A percentile compares a stretch with the other conserved stretches of the same genome.
Evolutionary conservation across 1,284 basidiomycete genomes (phyloP).

Genomic region (Ceratorhiza oryzae-sativae): DNA sequence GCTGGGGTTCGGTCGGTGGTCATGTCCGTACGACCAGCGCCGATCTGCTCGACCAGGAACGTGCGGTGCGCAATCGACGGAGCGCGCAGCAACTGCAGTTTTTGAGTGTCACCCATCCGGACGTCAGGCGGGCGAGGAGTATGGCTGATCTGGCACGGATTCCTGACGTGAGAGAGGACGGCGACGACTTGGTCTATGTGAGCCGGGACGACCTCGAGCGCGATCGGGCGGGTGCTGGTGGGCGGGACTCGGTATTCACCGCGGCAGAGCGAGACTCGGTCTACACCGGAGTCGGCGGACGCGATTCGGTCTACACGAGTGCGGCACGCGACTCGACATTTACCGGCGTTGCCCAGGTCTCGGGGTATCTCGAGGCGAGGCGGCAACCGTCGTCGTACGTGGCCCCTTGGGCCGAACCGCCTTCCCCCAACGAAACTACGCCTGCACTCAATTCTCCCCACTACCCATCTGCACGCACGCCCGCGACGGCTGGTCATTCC

Average conservation of each 20-base stretch:
- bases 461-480: neutral
- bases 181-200: conserved; percentile 30
- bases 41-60: conserved; percentile 5
- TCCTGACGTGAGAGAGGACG: neutral
- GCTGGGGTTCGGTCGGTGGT: neutral
- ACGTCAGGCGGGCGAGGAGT: conserved; percentile 4
- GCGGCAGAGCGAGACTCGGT: neutral
- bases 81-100: conserved; percentile 17
- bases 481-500: neutral
- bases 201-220: conserved; percentile 2
- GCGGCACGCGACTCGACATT: conserved; percentile 3
- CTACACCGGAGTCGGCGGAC: neutral
- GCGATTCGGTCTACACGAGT: conserved; percentile 2
- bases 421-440: conserved; percentile 18
- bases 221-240: neutral
- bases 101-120: conserved; percentile 20
- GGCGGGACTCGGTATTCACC: conserved; percentile 1
- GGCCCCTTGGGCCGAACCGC: conserved; percentile 11
- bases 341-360: neutral
- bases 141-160: neutral
- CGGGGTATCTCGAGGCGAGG: neutral
- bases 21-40: conserved; percentile 26
- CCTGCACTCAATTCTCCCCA: conserved; percentile 4
- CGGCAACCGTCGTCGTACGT: neutral
- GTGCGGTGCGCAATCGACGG: neutral